A percentile compares a stretch with the other conserved stretches of the same genome.
phyloP scores from a whole-genome alignment of 495 filamentous ascomycete species.

The Podospora sp. region DNA sequence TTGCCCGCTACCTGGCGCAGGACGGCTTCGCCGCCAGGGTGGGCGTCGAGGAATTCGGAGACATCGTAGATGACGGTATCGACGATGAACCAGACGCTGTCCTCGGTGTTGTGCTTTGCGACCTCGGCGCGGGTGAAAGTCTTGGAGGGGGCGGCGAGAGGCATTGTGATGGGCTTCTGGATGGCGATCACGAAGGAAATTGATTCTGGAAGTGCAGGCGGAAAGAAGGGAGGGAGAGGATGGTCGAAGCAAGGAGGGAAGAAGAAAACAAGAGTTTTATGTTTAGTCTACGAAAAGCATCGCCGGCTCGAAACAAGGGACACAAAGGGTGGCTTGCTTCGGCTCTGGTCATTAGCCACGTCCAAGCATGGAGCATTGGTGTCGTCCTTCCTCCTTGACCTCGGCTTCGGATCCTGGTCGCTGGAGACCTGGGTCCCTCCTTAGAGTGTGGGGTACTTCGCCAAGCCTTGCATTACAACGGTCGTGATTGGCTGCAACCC shows the following conservation, averaged over 20 bases:
- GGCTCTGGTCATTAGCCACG: neutral
- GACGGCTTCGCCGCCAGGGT: slow-evolving; percentile 83
- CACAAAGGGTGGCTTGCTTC: neutral
- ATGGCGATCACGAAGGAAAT: neutral
- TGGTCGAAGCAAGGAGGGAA: neutral
- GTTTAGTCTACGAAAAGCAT: neutral
- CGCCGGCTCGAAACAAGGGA: neutral
- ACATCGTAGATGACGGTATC: slow-evolving; percentile 93
- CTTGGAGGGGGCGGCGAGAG: slow-evolving; percentile 41
- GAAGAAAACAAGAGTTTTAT: neutral
- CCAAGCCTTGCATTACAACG: slow-evolving; percentile 18
- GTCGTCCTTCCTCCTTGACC: neutral
- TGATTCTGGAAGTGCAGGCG: neutral
- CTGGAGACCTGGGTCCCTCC: neutral
- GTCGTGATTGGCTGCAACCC: slow-evolving; percentile 26
- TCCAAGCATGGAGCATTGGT: neutral
- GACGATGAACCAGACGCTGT: slow-evolving; percentile 79
- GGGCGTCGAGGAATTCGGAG: slow-evolving; percentile 87
- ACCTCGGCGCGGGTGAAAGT: slow-evolving; percentile 75
- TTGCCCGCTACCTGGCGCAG: slow-evolving; percentile 81
- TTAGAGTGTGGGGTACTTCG: slow-evolving; percentile 23
- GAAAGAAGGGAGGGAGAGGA: slow-evolving; percentile 4
- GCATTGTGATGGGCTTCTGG: slow-evolving; percentile 19
- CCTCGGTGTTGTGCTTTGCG: slow-evolving; percentile 78
- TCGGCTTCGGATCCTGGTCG: neutral